Base-by-base conservation (phyloP, 495 filamentous ascomycete species). In the Neurospora sp. region DNA sequence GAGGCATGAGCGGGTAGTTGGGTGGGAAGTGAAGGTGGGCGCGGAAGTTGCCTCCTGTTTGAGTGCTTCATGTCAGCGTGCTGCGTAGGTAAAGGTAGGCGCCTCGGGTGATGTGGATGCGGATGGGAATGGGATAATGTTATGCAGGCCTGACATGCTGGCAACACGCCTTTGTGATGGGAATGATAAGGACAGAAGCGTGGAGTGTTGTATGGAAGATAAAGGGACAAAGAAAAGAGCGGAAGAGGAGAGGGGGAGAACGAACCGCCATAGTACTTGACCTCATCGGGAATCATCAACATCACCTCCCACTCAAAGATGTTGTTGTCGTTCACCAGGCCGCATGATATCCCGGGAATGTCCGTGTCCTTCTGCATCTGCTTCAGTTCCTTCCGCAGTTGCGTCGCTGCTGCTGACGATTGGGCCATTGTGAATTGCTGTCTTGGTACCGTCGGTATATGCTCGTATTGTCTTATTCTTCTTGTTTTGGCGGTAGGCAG, bases 231-330 rank as follows among this genome's bases (percentile, higher is more conserved):
- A 66, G 31, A 71, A 59, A 10, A 19, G 36, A 21, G 8, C 5
- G 21, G 11, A 24, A 28, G 62, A 39, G 24, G 37, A 42, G 40
- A 36, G 10, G 19, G 24, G 11, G 40, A 71, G 19, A n/a, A 77
- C 79, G 39, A 83, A 90, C 84, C 96, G 76, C 95, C 96, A 78
- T 98, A 99, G 78, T 93, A 91, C 82, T 96, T 95, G 82, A 93
- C 95, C 77, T 99, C 96, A 78, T 99, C 96, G 39, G 88, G 92
- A 77, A 99, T 96, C 96, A 99, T 99, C 40, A 99, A 88, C 92
- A 97, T 97, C 19, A 99, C 94, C 81, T 98, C 95, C 96, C 96
- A 99, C 85, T 98, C 92, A 76, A 97, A 98, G n/a, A 98, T 91
- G 79, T 97, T 98, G 84, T 86, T 90, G 77, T 91, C 85, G 74